phyloP scores from a whole-genome alignment of 2,329 filamentous ascomycete genomes.

The Penicillium hordei region DNA sequence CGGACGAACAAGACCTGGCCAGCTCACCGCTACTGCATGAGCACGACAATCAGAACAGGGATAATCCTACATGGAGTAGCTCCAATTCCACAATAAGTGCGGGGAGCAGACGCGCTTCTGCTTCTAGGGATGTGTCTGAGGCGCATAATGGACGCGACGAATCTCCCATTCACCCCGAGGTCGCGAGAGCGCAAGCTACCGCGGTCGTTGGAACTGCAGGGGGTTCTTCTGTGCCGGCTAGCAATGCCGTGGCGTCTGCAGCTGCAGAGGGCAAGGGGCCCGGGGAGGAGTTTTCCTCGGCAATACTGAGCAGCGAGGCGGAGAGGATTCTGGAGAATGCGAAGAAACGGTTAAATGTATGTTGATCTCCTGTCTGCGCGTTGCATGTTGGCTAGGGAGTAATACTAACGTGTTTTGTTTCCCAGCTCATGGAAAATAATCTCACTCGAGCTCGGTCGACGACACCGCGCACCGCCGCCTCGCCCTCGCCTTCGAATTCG shows the following conservation, averaged over 20 bases:
- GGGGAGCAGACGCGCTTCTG: constrained; percentile 23
- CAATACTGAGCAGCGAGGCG: constrained; percentile 74
- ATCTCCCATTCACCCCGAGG: constrained; percentile 9
- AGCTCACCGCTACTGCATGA: constrained; percentile 35
- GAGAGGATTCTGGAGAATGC: constrained; percentile 92
- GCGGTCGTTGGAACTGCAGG: constrained; percentile 5
- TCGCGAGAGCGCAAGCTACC: constrained; percentile 7
- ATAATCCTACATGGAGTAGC: constrained; percentile 32
- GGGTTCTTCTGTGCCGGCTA: constrained; percentile 12
- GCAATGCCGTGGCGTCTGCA: constrained; percentile 35
- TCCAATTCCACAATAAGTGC: constrained; percentile 41
- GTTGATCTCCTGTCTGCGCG: constrained; percentile 33
- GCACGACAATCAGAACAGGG: constrained; percentile 57
- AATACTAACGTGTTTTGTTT: constrained; percentile 19
- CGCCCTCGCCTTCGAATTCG: constrained; percentile 34
- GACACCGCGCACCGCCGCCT: constrained; percentile 58
- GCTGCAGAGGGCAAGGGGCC: constrained; percentile 42
- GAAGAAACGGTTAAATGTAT: constrained; percentile 81
- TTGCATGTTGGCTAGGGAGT: background rate
- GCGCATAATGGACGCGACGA: constrained; percentile 8
- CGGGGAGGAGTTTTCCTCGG: constrained; percentile 68
- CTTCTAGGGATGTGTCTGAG: constrained; percentile 18
- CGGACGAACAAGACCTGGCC: constrained; percentile 13
- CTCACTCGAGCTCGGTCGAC: constrained; percentile 74
- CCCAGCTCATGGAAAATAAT: constrained; percentile 89